Conservation (phyloP, 768 basidiomycete genomes). For the Lactarius sanguifluus region DNA sequence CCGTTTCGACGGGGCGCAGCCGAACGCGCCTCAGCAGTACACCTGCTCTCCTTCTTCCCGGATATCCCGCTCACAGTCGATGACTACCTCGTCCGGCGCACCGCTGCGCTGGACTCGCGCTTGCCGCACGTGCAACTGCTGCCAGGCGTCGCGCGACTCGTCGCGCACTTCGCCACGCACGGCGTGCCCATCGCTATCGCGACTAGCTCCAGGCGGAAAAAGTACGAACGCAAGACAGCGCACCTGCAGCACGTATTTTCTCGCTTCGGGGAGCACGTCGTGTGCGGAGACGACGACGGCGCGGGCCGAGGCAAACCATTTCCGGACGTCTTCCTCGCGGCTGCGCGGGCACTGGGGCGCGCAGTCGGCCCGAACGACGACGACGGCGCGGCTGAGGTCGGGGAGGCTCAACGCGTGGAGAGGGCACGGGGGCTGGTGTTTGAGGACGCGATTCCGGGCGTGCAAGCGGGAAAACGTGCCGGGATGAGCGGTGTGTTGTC, state of each 20-base stretch:
- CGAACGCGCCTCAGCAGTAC: constrained; percentile 56
- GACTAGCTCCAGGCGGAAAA: constrained; percentile 67
- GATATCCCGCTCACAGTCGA: constrained; percentile 63
- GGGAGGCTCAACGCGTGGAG: constrained; percentile 42
- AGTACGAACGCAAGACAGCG: constrained; percentile 65
- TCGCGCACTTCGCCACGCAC: constrained; percentile 66
- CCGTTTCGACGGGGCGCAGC: constrained; percentile 41
- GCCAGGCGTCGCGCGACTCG: constrained; percentile 69
- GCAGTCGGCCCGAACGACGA: constrained; percentile 51
- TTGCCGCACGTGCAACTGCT: constrained; percentile 73
- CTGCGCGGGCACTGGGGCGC: constrained; percentile 61
- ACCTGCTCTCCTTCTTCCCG: constrained; percentile 77
- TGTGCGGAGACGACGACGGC: constrained; percentile 66
- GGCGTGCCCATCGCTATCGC: constrained; percentile 78
- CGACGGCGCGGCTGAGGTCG: constrained; percentile 37
- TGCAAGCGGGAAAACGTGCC: constrained; percentile 78
- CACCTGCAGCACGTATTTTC: constrained; percentile 59
- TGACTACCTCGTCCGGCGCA: constrained; percentile 58
- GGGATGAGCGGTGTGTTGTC: constrained; percentile 73
- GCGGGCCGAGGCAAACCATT: constrained; percentile 37
- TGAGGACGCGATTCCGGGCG: constrained; percentile 76
- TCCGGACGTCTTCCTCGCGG: constrained; percentile 78
- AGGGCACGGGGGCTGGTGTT: constrained; percentile 71
- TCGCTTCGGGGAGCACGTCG: constrained; percentile 59
- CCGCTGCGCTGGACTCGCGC: constrained; percentile 53